Percentiles rank a stretch among this genome's conserved stretches.
Conservation (phyloP, 2,329 filamentous ascomycete genomes). For the Onygenales sp. region DNA sequence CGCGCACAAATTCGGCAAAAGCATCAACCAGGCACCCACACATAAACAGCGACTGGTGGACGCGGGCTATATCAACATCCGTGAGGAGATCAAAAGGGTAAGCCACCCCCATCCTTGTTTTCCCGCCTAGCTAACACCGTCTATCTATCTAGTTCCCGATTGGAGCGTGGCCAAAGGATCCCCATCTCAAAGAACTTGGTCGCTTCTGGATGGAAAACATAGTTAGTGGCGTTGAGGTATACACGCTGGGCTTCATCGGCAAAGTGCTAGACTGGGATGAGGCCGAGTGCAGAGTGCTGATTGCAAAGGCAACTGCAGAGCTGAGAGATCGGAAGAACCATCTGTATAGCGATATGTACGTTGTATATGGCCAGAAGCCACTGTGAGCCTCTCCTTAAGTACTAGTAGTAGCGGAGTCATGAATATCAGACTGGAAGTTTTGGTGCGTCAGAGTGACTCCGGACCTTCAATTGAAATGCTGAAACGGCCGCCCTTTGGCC, state of each 20-base stretch:
- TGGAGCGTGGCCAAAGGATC: slow-evolving; percentile 34
- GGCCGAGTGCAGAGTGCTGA: slow-evolving; percentile 22
- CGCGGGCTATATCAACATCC: slow-evolving; percentile 13
- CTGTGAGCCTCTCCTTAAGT: no score
- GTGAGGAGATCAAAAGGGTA: not conserved
- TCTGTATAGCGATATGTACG: slow-evolving; percentile 16
- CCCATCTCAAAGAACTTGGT: slow-evolving; percentile 41
- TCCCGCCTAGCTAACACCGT: no score
- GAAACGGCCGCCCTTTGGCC: no score
- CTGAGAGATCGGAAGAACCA: slow-evolving; percentile 22
- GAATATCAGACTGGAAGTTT: no score
- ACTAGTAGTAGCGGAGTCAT: no score
- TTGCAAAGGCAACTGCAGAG: slow-evolving; percentile 24
- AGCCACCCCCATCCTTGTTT: not conserved
- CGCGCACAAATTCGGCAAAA: not conserved
- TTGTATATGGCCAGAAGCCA: slow-evolving; percentile 8
- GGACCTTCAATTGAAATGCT: no score
- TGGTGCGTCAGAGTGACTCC: no score
- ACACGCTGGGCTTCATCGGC: slow-evolving; percentile 20
- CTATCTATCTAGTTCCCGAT: slow-evolving; percentile 19
- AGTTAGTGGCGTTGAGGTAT: slow-evolving; percentile 15
- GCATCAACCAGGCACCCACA: not conserved
- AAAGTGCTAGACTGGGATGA: slow-evolving; percentile 19
- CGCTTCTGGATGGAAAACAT: slow-evolving; percentile 14
- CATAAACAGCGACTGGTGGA: slow-evolving; percentile 18